Percentiles rank a stretch among this genome's conserved stretches.
phyloP scores from a whole-genome alignment of 2,329 filamentous ascomycete species.

The Apiospora malaysiana region DNA sequence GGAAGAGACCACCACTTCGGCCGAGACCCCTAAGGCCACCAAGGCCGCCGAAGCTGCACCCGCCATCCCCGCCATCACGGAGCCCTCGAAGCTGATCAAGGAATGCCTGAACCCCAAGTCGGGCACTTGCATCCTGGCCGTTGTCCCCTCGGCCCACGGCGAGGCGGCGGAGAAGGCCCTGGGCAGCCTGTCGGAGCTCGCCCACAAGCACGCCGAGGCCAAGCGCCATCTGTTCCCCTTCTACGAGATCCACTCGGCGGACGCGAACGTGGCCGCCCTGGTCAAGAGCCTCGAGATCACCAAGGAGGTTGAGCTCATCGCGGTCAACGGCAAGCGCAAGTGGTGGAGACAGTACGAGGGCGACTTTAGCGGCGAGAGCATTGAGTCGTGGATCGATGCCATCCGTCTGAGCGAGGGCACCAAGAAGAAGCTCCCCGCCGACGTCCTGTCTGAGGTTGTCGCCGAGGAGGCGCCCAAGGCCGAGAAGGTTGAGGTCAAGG shows the following conservation, averaged over 20 bases:
- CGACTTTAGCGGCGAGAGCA: constrained; percentile 61
- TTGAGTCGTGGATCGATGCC: constrained; percentile 90
- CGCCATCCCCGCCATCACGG: constrained; percentile 69
- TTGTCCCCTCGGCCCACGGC: constrained; percentile 63
- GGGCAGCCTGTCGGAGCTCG: constrained; percentile 71
- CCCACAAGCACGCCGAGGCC: constrained; percentile 73
- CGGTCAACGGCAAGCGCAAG: constrained; percentile 80
- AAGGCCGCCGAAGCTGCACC: constrained; percentile 61
- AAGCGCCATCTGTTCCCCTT: constrained; percentile 81
- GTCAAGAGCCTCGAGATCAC: constrained; percentile 67
- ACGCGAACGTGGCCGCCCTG: constrained; percentile 60
- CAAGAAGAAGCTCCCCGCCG: constrained; percentile 76
- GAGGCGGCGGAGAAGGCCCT: constrained; percentile 63
- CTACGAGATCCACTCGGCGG: constrained; percentile 72
- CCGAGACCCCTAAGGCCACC: constrained; percentile 47
- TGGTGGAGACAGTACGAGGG: constrained; percentile 84
- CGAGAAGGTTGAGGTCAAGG: constrained; percentile 49
- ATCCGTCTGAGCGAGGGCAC: constrained; percentile 86
- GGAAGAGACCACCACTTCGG: constrained; percentile 34
- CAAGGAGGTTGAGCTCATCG: constrained; percentile 73
- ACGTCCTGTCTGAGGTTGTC: constrained; percentile 54
- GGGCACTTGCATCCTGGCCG: constrained; percentile 80
- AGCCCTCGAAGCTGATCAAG: constrained; percentile 67
- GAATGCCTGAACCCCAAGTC: constrained; percentile 79
- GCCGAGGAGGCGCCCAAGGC: constrained; percentile 46